phyloP scores from a whole-genome alignment of 2,329 filamentous ascomycete genomes.

The Onygenales sp. region DNA sequence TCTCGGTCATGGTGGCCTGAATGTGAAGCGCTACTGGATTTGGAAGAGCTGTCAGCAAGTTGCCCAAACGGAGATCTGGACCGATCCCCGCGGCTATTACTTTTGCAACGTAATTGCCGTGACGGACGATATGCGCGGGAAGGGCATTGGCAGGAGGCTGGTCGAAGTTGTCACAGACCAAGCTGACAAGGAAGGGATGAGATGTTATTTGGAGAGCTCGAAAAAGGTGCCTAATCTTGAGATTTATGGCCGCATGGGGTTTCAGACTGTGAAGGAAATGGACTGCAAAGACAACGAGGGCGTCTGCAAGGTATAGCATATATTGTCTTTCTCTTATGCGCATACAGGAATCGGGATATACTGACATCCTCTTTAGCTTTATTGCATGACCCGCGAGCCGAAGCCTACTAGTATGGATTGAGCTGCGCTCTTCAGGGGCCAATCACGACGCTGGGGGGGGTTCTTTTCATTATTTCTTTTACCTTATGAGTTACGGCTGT shows the following conservation, averaged over 20 bases:
- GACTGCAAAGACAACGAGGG: constrained; percentile 48
- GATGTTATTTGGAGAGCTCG: constrained; percentile 63
- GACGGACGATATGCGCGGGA: constrained; percentile 53
- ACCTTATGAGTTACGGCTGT: too few species aligned
- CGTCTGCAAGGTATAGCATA: constrained; percentile 37
- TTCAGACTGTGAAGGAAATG: constrained; percentile 59
- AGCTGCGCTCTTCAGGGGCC: background rate
- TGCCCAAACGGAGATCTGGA: constrained; percentile 55
- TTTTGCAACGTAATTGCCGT: constrained; percentile 70
- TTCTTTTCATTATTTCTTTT: too few species aligned
- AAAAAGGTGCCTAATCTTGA: constrained; percentile 58
- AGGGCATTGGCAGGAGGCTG: constrained; percentile 55
- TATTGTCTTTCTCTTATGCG: background rate
- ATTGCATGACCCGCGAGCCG: constrained; percentile 12
- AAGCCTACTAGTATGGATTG: background rate
- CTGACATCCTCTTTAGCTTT: constrained; percentile 6
- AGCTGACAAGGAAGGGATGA: constrained; percentile 55
- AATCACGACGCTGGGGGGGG: too few species aligned
- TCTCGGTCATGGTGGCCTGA: constrained; percentile 56
- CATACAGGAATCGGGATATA: background rate
- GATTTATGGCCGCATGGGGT: constrained; percentile 63
- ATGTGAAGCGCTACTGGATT: constrained; percentile 58
- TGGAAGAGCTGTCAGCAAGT: constrained; percentile 59
- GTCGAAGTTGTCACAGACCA: constrained; percentile 53
- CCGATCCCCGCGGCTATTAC: constrained; percentile 58